Base-by-base conservation (phyloP, 345 rosid species). In the Durio zibethinus region DNA sequence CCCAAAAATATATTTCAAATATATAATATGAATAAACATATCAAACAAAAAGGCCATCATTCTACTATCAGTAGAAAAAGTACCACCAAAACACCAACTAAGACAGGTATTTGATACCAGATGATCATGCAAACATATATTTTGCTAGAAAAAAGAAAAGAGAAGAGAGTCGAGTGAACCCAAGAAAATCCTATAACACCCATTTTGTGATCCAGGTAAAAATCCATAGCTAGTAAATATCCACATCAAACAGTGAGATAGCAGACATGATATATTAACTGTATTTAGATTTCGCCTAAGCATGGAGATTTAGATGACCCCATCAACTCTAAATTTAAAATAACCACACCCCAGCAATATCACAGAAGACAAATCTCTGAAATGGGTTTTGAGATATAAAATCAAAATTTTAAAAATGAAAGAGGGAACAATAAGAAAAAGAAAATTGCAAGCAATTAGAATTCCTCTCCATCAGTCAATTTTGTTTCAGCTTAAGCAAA, bases 21-120 rank as follows among this genome's bases (percentile, higher is more conserved):
- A 5, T 0, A 18, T 52, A 48, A 20, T 5, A 52, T 52, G 21
- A 14, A 23, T 68, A 10, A 69, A 71, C 38, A 27, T 15, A 47
- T 47, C 40, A 48, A 70, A 29, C 59, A 48, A 48, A 45, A 70
- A 70, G 74, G 60, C 74, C 43, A 71, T 50, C 21, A 71, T 31
- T 50, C 16, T 18, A 47, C 18, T 16, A 21, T 31, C 35, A 29
- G 50, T 70, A 7, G 25, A 25, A 68, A 7, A 68, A 47, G 38
- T 68, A 68, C 27, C 31, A 64, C 48, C 68, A 43, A 35, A 35
- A 63, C 4, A 68, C 21, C 59, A 66, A 65, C 33, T 8, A 38
- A 70, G 11, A 72, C 23, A 20, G 10, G 29, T 20, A 50, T 16
- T 47, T 18, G 33, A 27, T 31, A 25, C 10, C 2, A 36, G 27